A percentile compares a stretch with the other conserved stretches of the same genome.
Evolutionary conservation across 345 rosid species (phyloP).

Genomic region (Eucalyptus erythrocorys): DNA sequence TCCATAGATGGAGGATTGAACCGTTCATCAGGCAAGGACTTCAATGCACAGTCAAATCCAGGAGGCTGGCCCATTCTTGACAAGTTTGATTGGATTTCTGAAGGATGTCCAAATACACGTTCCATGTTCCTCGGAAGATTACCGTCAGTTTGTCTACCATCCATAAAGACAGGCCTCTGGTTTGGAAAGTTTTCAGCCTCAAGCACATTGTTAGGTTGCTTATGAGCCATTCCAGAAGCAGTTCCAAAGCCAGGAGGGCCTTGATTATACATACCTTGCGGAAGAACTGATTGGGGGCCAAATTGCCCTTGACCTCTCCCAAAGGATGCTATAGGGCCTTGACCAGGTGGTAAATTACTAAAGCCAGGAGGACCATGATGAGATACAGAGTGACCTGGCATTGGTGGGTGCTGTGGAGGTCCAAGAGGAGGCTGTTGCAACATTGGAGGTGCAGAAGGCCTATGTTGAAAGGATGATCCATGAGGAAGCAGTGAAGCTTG

Average conservation of each 20-base stretch:
- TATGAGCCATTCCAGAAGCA: not conserved
- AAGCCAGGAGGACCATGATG: slow-evolving; percentile 26
- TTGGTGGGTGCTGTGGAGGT: slow-evolving; percentile 11
- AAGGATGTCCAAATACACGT: slow-evolving; percentile 10
- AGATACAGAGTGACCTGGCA: slow-evolving; percentile 11
- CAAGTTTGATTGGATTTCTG: slow-evolving; percentile 4
- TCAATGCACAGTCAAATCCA: slow-evolving; percentile 15
- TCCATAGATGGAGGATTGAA: slow-evolving; percentile 14
- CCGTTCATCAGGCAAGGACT: slow-evolving; percentile 20
- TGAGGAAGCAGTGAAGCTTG: not conserved
- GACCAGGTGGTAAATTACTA: slow-evolving; percentile 12
- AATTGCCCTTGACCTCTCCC: slow-evolving; percentile 23
- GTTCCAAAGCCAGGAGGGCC: not conserved
- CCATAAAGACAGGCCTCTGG: slow-evolving; percentile 15
- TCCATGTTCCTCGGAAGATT: slow-evolving; percentile 1
- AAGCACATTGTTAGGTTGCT: slow-evolving; percentile 1
- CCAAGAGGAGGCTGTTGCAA: slow-evolving; percentile 28
- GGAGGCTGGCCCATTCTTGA: slow-evolving; percentile 21
- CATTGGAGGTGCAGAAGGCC: slow-evolving; percentile 21
- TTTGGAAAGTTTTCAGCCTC: slow-evolving; percentile 9
- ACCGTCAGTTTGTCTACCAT: slow-evolving; percentile 18
- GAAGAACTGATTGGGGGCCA: slow-evolving; percentile 6
- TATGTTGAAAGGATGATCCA: slow-evolving; percentile 23
- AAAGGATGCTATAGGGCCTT: slow-evolving; percentile 8
- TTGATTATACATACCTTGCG: not conserved